Evolutionary conservation across 1,139 yeast genomes (phyloP).

Genomic region (Pichia sp.): DNA sequence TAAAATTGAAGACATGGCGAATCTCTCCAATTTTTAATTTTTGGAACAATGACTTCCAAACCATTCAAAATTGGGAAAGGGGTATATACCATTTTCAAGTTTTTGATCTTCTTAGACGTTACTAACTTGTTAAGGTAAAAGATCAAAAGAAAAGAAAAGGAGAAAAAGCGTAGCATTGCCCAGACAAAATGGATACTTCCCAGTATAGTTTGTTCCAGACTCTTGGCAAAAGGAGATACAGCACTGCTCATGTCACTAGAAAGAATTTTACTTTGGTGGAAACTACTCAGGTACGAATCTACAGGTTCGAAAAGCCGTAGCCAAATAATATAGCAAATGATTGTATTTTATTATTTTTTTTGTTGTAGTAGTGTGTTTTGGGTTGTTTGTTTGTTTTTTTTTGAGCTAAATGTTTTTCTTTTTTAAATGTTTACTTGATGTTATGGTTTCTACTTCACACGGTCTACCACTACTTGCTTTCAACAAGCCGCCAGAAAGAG

Average conservation of each 20-base stretch:
- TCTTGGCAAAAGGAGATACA: background rate
- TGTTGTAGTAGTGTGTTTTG: too few species aligned
- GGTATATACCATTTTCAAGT: slow-evolving; percentile 22
- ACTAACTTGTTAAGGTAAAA: slow-evolving; percentile 3
- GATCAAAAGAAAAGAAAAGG: background rate
- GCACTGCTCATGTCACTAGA: background rate
- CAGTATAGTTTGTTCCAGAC: background rate
- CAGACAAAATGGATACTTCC: background rate
- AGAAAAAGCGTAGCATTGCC: background rate
- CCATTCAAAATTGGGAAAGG: slow-evolving; percentile 29
- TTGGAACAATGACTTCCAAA: slow-evolving; percentile 26
- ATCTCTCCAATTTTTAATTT: slow-evolving; percentile 17
- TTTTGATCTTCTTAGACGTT: slow-evolving; percentile 23
- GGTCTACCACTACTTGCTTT: too few species aligned
- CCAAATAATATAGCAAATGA: background rate
- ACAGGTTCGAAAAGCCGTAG: background rate
- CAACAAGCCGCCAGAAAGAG: background rate
- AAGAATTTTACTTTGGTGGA: background rate
- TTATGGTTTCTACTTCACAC: too few species aligned
- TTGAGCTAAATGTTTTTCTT: background rate
- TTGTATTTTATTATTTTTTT: background rate
- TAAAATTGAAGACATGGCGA: slow-evolving; percentile 49
- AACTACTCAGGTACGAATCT: background rate
- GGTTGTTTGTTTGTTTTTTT: background rate
- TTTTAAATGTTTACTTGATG: too few species aligned